A percentile compares a stretch with the other conserved stretches of the same genome.
These are phyloP conservation scores for Pseudogymnoascus sp. DNA, from an alignment of 2,329 filamentous ascomycete species.

Conservation along the genomic window DNA sequence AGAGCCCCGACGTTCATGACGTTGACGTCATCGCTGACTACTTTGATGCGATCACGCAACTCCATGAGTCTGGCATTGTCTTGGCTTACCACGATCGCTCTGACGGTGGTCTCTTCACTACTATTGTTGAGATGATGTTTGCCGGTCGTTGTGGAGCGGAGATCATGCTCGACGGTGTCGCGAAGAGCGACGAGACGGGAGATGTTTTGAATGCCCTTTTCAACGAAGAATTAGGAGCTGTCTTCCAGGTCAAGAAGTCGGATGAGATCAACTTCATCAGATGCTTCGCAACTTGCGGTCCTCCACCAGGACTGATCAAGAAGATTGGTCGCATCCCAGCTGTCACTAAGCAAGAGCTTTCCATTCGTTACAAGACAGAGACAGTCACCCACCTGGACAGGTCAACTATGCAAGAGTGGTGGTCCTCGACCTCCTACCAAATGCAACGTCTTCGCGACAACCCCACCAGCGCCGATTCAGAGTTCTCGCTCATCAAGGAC, in stretches of 20 bases:
- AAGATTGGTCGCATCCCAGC: slow-evolving; percentile 73
- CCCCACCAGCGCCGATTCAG: slow-evolving; percentile 73
- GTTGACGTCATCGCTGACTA: slow-evolving; percentile 76
- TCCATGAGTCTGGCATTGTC: slow-evolving; percentile 62
- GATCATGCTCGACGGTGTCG: slow-evolving; percentile 69
- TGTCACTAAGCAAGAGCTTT: slow-evolving; percentile 63
- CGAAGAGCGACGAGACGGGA: slow-evolving; percentile 49
- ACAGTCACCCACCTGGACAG: slow-evolving; percentile 64
- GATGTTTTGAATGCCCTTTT: slow-evolving; percentile 73
- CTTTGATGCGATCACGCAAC: slow-evolving; percentile 71
- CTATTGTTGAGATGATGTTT: slow-evolving; percentile 96
- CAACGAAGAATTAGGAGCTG: slow-evolving; percentile 91
- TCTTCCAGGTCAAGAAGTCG: slow-evolving; percentile 85
- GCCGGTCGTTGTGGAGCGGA: slow-evolving; percentile 85
- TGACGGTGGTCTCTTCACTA: slow-evolving; percentile 86
- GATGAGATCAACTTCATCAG: slow-evolving; percentile 80
- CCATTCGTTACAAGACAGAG: slow-evolving; percentile 62
- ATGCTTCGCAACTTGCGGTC: slow-evolving; percentile 85
- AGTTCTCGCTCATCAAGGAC: slow-evolving; percentile 68
- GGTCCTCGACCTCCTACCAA: slow-evolving; percentile 80
- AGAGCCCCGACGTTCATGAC: slow-evolving; percentile 79
- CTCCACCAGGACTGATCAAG: slow-evolving; percentile 71
- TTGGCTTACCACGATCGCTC: slow-evolving; percentile 93
- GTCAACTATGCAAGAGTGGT: slow-evolving; percentile 71
- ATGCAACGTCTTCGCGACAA: slow-evolving; percentile 92